Evolutionary conservation across 75 land plant species (phyloP), one percentile per base, ranked within the genome.

Genomic region (Gnetum montanum): DNA sequence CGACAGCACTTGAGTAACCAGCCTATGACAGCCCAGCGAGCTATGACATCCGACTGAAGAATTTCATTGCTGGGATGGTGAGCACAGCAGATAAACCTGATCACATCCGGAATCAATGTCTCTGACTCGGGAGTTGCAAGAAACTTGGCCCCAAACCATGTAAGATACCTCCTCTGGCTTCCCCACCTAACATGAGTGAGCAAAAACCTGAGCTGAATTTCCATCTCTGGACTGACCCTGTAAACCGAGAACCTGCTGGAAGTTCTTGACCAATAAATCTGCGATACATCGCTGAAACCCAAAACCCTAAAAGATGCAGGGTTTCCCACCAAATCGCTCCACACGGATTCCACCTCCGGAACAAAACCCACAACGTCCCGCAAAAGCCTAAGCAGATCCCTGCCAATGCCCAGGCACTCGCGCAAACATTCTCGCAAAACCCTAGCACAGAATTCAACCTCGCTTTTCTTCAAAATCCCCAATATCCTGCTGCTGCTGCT

Each of bases 11-110:
- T 86, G 15, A 95, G 67, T 1, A 95, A 67, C 99, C 99, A 95
- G 44, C 99, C 99, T 11, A 95, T 67, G 15, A 95, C 64, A 3
- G 88, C 99, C 99, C 99, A 95, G 59, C 99, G 81, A 2, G 88
- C 79, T 16, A 90, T 69, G 12, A 95, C 64, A 58, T 69, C 76
- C 8, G 92, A 90, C 49, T 84, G 97, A 19, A 90, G 70, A 34
- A 84, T 70, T 63, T 90, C 93, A 67, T 90, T 86, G n/a, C 86
- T 37, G 1, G 99, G 99, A 48, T 95, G 99, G 50, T 74, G 78
- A 1, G 71, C 83, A 67, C 97, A 95, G 45, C 97, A 90, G 4
- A 95, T 77, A 45, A 80, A 95, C 43, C 99, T 63, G 53, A 95
- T 75, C 16, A 95, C 60, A 52, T 95, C 97, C 70, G 63, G 28